phyloP scores from a whole-genome alignment of 148 eudicot genomes.

The Nepenthes gracilis region DNA sequence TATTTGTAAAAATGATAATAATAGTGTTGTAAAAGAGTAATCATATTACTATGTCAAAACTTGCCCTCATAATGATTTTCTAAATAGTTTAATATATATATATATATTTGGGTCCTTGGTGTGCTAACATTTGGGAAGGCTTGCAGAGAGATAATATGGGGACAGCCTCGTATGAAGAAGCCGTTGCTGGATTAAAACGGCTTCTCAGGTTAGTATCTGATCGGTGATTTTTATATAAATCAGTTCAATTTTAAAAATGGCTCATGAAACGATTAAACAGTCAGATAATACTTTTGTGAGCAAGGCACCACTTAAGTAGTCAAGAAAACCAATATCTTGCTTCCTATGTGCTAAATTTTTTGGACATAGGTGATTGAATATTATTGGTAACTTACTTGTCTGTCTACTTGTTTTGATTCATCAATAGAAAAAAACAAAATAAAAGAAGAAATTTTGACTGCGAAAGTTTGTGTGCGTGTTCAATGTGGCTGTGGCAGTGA shows the following conservation, averaged over 20 bases:
- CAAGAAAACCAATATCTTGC: no score
- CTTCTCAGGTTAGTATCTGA: constrained; percentile 41
- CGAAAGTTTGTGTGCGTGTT: background rate
- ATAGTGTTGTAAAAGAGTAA: no score
- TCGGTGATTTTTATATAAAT: background rate
- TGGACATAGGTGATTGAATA: no score
- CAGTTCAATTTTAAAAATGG: background rate
- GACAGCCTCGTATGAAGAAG: constrained; percentile 57
- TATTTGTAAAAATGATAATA: no score
- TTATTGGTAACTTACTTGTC: background rate
- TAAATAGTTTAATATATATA: no score
- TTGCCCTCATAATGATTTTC: no score
- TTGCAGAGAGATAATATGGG: constrained; percentile 79
- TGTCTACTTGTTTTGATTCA: background rate
- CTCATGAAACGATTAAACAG: background rate
- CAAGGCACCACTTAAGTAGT: background rate
- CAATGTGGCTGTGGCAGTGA: constrained; percentile 32
- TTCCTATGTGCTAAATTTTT: no score
- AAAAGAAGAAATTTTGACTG: background rate
- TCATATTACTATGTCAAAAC: no score
- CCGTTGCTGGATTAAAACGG: constrained; percentile 71
- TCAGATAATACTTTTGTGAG: background rate
- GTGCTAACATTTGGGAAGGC: no score
- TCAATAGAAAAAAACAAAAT: background rate
- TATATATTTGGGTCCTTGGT: no score